phyloP scores from a whole-genome alignment of 768 basidiomycete species.

The Boletus sp. region DNA sequence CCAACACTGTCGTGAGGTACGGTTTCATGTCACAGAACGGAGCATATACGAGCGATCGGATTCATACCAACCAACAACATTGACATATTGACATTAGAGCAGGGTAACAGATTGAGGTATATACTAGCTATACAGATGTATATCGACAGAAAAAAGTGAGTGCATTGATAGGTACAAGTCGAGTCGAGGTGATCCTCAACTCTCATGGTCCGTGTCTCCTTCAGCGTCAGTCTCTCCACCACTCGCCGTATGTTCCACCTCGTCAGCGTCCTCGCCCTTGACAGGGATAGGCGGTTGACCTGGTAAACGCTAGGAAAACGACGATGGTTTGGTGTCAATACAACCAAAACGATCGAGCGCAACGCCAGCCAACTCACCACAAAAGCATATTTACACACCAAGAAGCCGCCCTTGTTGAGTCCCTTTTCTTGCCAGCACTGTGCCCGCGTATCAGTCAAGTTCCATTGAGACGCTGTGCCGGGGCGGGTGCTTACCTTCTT shows the following conservation, averaged over 20 bases:
- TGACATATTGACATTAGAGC: neutral
- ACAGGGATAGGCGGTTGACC: conserved; percentile 25
- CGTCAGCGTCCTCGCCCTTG: conserved; percentile 15
- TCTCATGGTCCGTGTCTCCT: neutral
- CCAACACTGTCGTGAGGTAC: too few relatives aligned
- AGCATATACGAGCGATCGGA: neutral
- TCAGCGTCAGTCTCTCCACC: conserved; percentile 6
- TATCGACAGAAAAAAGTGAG: neutral
- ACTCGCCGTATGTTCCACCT: neutral
- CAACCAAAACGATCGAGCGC: neutral
- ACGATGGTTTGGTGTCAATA: neutral
- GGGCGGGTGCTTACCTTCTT: conserved; percentile 50
- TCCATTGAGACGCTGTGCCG: neutral
- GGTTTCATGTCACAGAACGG: too few relatives aligned
- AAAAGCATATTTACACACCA: conserved; percentile 86
- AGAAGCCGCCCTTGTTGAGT: conserved; percentile 61
- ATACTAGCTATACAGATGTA: neutral
- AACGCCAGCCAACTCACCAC: conserved; percentile 46
- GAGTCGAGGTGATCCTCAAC: neutral
- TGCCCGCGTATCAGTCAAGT: neutral
- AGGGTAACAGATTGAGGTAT: neutral
- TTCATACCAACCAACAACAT: neutral
- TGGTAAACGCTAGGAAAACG: conserved; percentile 23
- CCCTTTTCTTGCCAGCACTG: conserved; percentile 79
- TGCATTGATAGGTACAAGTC: too few relatives aligned